phyloP scores from a whole-genome alignment of 139 green algal genomes.

The Chlamydomonas incerta region DNA sequence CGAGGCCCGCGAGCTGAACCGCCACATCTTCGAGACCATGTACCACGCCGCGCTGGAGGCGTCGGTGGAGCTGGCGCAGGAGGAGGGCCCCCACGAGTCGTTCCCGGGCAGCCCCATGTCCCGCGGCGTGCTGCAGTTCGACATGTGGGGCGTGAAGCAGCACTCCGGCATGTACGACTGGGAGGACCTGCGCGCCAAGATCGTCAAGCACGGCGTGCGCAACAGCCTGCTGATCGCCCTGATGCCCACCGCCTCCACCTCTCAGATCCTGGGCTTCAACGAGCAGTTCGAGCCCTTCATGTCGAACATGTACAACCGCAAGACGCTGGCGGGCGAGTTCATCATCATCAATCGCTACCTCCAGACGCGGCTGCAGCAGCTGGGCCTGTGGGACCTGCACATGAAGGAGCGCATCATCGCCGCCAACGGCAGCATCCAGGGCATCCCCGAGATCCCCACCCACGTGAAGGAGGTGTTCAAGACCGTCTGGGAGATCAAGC shows the following conservation, averaged over 20 bases:
- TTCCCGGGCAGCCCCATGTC: slow-evolving; percentile 42
- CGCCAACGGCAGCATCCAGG: slow-evolving; percentile 53
- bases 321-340: slow-evolving; percentile 45
- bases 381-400: slow-evolving; percentile 31
- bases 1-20: slow-evolving; percentile 36
- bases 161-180: slow-evolving; percentile 10
- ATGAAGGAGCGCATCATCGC: slow-evolving; percentile 34
- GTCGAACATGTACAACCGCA: slow-evolving; percentile 49
- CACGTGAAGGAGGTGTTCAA: slow-evolving; percentile 41
- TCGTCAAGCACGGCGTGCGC: slow-evolving; percentile 21
- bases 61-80: slow-evolving; percentile 34
- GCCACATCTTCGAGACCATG: slow-evolving; percentile 52
- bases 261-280: slow-evolving; percentile 54
- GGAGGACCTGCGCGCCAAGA: background rate
- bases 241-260: slow-evolving; percentile 58
- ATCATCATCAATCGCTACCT: slow-evolving; percentile 54
- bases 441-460: background rate
- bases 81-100: slow-evolving; percentile 34
- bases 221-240: slow-evolving; percentile 50
- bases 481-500: slow-evolving; percentile 54
- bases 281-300: slow-evolving; percentile 58
- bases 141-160: slow-evolving; percentile 45
- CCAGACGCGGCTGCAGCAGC: slow-evolving; percentile 11
- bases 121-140: slow-evolving; percentile 51
- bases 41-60: slow-evolving; percentile 49